Conservation (phyloP, 1,139 yeast genomes). For the Lipomyces yarrowii region DNA sequence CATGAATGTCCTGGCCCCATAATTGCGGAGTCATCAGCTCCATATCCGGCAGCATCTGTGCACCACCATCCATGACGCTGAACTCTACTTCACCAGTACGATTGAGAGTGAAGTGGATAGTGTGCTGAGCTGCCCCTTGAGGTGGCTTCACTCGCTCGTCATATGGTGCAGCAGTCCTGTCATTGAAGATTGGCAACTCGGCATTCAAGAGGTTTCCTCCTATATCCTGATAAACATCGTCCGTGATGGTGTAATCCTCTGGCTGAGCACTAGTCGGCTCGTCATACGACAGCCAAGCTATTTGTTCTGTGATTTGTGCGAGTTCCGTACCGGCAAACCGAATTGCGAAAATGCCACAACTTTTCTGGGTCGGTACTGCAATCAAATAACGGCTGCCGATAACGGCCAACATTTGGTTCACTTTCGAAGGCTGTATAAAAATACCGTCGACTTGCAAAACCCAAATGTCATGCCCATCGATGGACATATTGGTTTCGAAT, state of each 20-base stretch:
- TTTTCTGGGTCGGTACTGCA: slow-evolving; percentile 40
- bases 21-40: slow-evolving; percentile 15
- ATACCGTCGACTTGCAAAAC: slow-evolving; percentile 45
- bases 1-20: slow-evolving; percentile 14
- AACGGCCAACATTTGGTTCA: slow-evolving; percentile 27
- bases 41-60: slow-evolving; percentile 3
- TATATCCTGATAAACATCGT: background rate
- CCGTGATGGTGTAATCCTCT: background rate
- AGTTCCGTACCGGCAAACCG: slow-evolving; percentile 43
- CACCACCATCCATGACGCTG: slow-evolving; percentile 38
- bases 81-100: slow-evolving; percentile 41
- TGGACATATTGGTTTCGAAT: slow-evolving; percentile 44
- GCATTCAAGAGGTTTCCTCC: slow-evolving; percentile 5
- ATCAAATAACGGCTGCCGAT: slow-evolving; percentile 44
- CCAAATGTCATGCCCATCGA: slow-evolving; percentile 45
- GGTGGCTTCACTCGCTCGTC: slow-evolving; percentile 4
- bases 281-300: slow-evolving; percentile 41
- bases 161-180: slow-evolving; percentile 14
- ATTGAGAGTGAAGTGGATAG: slow-evolving; percentile 37
- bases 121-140: slow-evolving; percentile 38
- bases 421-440: slow-evolving; percentile 42
- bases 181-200: background rate
- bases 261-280: slow-evolving; percentile 13
- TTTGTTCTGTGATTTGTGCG: slow-evolving; percentile 45
- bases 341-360: slow-evolving; percentile 34